Conservation (phyloP, 345 rosid species). For the Hibiscus tridactylites region DNA sequence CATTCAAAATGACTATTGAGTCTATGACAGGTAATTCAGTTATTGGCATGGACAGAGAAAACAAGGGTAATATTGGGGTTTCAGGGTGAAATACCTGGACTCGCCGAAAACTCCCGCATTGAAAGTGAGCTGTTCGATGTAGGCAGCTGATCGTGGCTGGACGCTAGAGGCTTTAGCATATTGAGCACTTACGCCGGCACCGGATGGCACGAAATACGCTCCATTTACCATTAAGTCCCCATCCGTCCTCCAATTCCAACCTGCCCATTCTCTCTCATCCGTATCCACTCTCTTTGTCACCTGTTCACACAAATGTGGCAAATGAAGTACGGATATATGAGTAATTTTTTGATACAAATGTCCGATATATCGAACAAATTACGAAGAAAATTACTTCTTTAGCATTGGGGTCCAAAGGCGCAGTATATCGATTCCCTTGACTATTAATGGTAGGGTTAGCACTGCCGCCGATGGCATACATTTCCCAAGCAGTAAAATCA, state of each 20-base stretch:
- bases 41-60: background rate
- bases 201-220: slow-evolving; percentile 89
- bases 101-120: slow-evolving; percentile 80
- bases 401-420: slow-evolving; percentile 58
- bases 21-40: background rate
- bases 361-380: no score
- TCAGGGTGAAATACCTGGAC: slow-evolving; percentile 41
- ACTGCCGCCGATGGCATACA: slow-evolving; percentile 98
- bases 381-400: slow-evolving; percentile 42
- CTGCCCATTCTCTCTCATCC: slow-evolving; percentile 54
- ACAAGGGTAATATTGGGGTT: background rate
- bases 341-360: no score
- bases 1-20: background rate
- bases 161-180: slow-evolving; percentile 71
- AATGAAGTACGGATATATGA: no score
- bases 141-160: slow-evolving; percentile 59
- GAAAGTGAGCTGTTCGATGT: slow-evolving; percentile 57
- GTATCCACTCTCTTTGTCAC: slow-evolving; percentile 93
- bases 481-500: slow-evolving; percentile 80
- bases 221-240: slow-evolving; percentile 88
- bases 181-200: slow-evolving; percentile 48
- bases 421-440: slow-evolving; percentile 90
- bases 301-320: slow-evolving; percentile 21
- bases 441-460: slow-evolving; percentile 90
- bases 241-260: slow-evolving; percentile 96